Evolutionary conservation across 371 early-diverging fungal species (phyloP).

Genomic region (Syncephalis plumigaleata): DNA sequence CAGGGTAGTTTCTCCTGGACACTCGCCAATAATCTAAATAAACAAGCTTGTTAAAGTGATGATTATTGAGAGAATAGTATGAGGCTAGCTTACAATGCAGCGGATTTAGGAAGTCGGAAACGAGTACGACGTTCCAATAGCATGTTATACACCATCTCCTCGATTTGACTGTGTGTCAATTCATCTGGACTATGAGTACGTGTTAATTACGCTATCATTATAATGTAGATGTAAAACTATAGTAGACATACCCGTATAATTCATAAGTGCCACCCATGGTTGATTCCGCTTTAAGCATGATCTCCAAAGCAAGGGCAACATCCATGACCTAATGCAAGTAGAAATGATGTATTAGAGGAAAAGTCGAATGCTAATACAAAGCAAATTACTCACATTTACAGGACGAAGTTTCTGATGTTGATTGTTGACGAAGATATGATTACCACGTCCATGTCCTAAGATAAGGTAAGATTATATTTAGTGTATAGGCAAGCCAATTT

Average conservation of each 20-base stretch:
- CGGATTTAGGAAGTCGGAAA: too few relatives aligned
- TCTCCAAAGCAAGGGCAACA: conserved; percentile 68
- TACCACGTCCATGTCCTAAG: conserved; percentile 24
- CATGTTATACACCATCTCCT: too few relatives aligned
- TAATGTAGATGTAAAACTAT: too few relatives aligned
- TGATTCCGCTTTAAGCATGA: conserved; percentile 47
- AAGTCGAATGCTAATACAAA: not conserved
- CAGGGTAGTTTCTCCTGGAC: too few relatives aligned
- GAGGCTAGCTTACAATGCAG: too few relatives aligned
- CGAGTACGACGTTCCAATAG: too few relatives aligned
- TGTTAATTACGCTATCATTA: too few relatives aligned
- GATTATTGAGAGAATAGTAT: too few relatives aligned
- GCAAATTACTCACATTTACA: not conserved
- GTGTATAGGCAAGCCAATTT: conserved; percentile 32
- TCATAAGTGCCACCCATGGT: conserved; percentile 78
- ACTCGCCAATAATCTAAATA: not conserved
- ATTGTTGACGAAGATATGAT: not conserved
- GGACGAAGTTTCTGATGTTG: not conserved
- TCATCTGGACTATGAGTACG: not conserved
- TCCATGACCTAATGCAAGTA: conserved; percentile 37
- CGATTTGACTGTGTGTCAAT: too few relatives aligned
- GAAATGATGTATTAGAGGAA: conserved; percentile 8
- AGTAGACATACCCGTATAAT: conserved; percentile 54
- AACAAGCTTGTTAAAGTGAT: not conserved
- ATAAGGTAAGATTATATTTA: conserved; percentile 67